Evolutionary conservation across 768 basidiomycete genomes (phyloP).

Genomic region (Mycena vulgaris): DNA sequence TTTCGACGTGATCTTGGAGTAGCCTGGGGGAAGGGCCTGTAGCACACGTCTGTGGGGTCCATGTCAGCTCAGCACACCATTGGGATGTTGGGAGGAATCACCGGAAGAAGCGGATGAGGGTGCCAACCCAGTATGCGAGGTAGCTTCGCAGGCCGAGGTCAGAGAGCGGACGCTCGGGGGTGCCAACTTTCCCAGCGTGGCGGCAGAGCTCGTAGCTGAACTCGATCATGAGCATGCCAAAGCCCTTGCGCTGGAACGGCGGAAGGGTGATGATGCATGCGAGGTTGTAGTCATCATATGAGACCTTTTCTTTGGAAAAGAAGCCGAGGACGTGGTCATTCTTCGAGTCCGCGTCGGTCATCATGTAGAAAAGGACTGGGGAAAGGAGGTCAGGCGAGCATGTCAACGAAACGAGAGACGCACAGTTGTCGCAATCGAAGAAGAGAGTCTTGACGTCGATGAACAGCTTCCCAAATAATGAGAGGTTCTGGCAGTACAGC

Average conservation of each 20-base stretch:
- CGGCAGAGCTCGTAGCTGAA: conserved; percentile 97
- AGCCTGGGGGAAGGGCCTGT: conserved; percentile 71
- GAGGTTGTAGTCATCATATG: conserved; percentile 97
- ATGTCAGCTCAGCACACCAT: conserved; percentile 3
- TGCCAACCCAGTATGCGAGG: conserved; percentile 89
- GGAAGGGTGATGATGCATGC: conserved; percentile 97
- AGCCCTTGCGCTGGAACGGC: conserved; percentile 91
- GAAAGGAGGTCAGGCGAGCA: neutral
- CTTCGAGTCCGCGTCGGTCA: conserved; percentile 87
- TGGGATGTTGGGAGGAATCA: conserved; percentile 42
- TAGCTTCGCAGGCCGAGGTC: conserved; percentile 94
- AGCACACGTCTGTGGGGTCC: conserved; percentile 64
- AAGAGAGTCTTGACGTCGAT: conserved; percentile 98
- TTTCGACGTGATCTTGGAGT: conserved; percentile 59
- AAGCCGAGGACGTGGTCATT: conserved; percentile 87
- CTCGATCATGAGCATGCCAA: conserved; percentile 97
- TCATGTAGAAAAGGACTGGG: conserved; percentile 90
- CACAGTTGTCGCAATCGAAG: conserved; percentile 91
- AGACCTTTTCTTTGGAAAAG: conserved; percentile 94
- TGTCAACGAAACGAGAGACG: conserved; percentile 42
- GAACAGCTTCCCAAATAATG: conserved; percentile 97
- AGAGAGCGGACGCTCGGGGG: conserved; percentile 95
- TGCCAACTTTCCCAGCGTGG: conserved; percentile 83
- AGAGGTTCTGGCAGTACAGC: conserved; percentile 97
- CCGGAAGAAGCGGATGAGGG: conserved; percentile 89